Percentiles rank a stretch among this genome's conserved stretches.
Evolutionary conservation across 371 early-diverging fungal species (phyloP).

Genomic region (Rhizopus arrhizus): DNA sequence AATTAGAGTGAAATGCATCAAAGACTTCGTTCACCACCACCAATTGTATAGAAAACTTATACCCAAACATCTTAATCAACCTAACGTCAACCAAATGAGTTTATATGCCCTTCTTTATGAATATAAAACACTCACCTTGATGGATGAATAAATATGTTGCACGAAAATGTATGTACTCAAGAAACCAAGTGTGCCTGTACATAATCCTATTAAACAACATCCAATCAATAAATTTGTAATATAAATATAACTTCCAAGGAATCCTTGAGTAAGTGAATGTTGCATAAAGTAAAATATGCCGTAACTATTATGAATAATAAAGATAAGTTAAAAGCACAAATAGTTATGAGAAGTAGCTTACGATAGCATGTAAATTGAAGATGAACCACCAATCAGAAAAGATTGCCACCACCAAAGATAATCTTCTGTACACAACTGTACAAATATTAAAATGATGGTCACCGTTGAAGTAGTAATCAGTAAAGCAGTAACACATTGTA

Average conservation of each 20-base stretch:
- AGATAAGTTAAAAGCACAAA: not conserved
- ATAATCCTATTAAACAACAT: constrained; percentile 36
- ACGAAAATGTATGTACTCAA: constrained; percentile 37
- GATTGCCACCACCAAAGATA: constrained; percentile 59
- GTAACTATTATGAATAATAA: constrained; percentile 27
- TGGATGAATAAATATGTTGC: constrained; percentile 44
- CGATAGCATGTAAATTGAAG: constrained; percentile 38
- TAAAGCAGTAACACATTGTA: constrained; percentile 19
- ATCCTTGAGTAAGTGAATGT: constrained; percentile 26
- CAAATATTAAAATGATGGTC: constrained; percentile 39
- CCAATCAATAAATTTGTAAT: constrained; percentile 33
- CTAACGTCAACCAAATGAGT: not conserved
- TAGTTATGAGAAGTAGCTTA: constrained; percentile 14
- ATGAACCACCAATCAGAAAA: constrained; percentile 36
- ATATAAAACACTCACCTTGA: constrained; percentile 31
- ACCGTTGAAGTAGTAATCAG: constrained; percentile 31
- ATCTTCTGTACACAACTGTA: constrained; percentile 52
- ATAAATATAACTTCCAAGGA: constrained; percentile 37
- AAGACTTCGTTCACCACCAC: constrained; percentile 19
- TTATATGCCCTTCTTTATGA: not conserved
- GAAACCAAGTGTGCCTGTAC: constrained; percentile 48
- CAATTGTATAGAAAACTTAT: constrained; percentile 1
- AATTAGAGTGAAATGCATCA: constrained; percentile 26
- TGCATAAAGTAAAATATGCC: constrained; percentile 36
- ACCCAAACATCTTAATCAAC: not conserved